Evolutionary conservation across 2,329 filamentous ascomycete species (phyloP).

Genomic region (Nigrospora oryzae): DNA sequence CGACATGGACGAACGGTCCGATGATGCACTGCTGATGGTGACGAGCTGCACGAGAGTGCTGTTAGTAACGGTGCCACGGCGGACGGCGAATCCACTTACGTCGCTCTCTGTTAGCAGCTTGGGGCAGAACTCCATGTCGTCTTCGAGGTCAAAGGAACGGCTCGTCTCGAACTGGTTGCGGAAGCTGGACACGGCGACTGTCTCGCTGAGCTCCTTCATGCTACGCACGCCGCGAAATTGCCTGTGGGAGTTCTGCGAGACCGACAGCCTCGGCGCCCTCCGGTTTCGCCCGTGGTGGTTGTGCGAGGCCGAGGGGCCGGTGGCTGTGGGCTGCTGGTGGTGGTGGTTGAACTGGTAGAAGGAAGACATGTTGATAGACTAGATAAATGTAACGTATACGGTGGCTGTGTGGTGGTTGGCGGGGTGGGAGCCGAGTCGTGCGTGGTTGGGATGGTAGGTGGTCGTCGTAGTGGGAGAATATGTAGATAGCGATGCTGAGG

Average conservation of each 20-base stretch:
- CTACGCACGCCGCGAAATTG: conserved; percentile 79
- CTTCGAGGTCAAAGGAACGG: conserved; percentile 89
- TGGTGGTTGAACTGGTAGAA: conserved; percentile 43
- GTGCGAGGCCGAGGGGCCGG: conserved; percentile 52
- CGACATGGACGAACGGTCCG: conserved; percentile 89
- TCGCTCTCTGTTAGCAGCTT: conserved; percentile 86
- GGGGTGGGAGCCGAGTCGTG: too few relatives aligned
- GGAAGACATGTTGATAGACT: conserved; percentile 44
- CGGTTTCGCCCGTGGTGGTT: conserved; percentile 81
- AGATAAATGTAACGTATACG: not conserved
- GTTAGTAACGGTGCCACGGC: conserved; percentile 1
- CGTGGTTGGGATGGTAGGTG: not conserved
- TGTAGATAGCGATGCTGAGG: not conserved
- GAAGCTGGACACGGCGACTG: conserved; percentile 68
- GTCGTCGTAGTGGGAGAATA: not conserved
- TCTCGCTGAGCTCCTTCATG: conserved; percentile 78
- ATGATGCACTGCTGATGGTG: conserved; percentile 81
- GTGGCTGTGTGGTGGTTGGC: too few relatives aligned
- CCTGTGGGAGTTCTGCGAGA: conserved; percentile 75
- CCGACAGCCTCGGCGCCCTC: conserved; percentile 70
- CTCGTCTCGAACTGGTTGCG: conserved; percentile 84
- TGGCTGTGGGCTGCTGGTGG: conserved; percentile 46
- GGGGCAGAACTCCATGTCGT: conserved; percentile 94
- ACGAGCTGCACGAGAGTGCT: conserved; percentile 54
- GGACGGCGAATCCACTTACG: conserved; percentile 48